Evolutionary conservation across 352 stramenopile genomes (phyloP), one percentile per base, ranked within the genome.

Genomic region (Phytophthora sojae): DNA sequence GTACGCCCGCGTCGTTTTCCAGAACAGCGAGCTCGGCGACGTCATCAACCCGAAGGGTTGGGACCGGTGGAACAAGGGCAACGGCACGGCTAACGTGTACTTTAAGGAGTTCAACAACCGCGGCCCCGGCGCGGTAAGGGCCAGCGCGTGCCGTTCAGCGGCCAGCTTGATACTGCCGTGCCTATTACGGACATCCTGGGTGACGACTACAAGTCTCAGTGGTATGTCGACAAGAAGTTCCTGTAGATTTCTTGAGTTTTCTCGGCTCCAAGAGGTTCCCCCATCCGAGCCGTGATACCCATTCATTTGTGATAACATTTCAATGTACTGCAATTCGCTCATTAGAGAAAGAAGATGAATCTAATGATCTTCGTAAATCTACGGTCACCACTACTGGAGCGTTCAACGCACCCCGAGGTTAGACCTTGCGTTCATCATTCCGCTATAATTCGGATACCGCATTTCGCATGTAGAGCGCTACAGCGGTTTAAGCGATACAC

Each of bases 91-190:
- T 3, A 61, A 61, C 19, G 61, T 68, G 39, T 68, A 68, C 51
- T 68, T 68, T 19, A 68, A 68, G 61, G 61, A 68, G 52, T 68
- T 56, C 39, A 68, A 61, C 61, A 68, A 68, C 52, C 6, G 35
- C 14, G 61, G 61, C 6, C n/a, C 35, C 4, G 61, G 61, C 0
- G 61, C 51, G 11, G 17, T 11, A 67, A 19, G 2, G 29, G 35
- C 2, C 23, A 61, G 51, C 61, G 61, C 4, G 61, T 56, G 23
- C 4, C 15, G 0, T 67, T 67, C 39, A 61, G 61, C 9, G 61
- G 61, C 2, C 50, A 67, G 14, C 25, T 67, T 17, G n/a, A 54
- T 6, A 51, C 25, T 11, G n/a, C 61, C n/a, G 61, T 61, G 35
- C 8, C 21, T 8, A 67, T 61, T 6, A 49, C 35, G 11, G 39